Percentiles rank a stretch among this genome's conserved stretches.
phyloP scores from a whole-genome alignment of 768 basidiomycete species.

The Lentinula lateritia region DNA sequence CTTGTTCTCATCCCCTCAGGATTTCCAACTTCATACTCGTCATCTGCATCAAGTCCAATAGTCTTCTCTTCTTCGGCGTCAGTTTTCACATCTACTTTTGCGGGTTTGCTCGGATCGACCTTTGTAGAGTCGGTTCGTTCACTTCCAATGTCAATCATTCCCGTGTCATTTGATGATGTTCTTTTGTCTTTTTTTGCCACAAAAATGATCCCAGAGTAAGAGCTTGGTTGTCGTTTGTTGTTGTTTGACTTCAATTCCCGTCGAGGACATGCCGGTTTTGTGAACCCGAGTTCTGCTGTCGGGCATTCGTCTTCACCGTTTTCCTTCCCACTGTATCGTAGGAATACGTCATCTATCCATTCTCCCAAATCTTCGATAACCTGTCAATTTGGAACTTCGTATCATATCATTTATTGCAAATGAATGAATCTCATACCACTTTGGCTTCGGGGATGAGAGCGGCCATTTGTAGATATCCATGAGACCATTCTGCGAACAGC shows the following conservation, averaged over 20 bases:
- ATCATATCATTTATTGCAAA: background rate
- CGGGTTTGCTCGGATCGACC: background rate
- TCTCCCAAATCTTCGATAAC: conserved; percentile 81
- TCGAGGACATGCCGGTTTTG: background rate
- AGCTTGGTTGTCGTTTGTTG: conserved; percentile 13
- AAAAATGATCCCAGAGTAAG: conserved; percentile 61
- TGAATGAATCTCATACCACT: conserved; percentile 33
- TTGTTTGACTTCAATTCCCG: background rate
- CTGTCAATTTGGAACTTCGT: conserved; percentile 10
- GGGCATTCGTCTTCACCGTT: conserved; percentile 10
- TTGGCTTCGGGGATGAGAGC: conserved; percentile 78
- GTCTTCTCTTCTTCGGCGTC: conserved; percentile 6
- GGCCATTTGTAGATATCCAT: conserved; percentile 96
- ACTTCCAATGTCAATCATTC: conserved; percentile 1
- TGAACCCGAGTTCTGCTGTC: conserved; percentile 1
- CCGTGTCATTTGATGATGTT: conserved; percentile 11
- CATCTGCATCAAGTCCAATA: conserved; percentile 4
- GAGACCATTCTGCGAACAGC: conserved; percentile 94
- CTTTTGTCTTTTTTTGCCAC: conserved; percentile 47
- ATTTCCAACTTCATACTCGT: background rate
- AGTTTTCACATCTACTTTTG: background rate
- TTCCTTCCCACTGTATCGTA: conserved; percentile 18
- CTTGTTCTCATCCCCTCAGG: conserved; percentile 8
- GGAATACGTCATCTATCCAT: conserved; percentile 86
- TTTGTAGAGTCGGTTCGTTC: conserved; percentile 7